Percentiles rank a stretch among this genome's conserved stretches.
phyloP scores from a whole-genome alignment of 805 yeast species.

The Nakazawaea siamensis region DNA sequence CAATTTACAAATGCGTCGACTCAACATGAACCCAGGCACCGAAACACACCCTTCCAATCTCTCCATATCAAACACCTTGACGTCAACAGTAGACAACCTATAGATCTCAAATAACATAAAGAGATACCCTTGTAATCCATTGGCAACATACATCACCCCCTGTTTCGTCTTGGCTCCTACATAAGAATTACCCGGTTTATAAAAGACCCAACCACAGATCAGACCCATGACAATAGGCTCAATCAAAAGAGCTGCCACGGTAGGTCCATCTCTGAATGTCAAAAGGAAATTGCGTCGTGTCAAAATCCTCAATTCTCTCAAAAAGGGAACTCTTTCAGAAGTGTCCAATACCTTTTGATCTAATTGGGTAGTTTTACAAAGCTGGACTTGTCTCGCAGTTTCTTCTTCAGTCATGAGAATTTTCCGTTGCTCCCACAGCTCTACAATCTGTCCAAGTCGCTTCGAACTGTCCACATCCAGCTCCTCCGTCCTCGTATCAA shows the following conservation, averaged over 20 bases:
- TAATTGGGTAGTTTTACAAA: slow-evolving; percentile 1
- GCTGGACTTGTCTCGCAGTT: slow-evolving; percentile 10
- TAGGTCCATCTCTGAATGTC: slow-evolving; percentile 43
- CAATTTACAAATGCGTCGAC: slow-evolving; percentile 59
- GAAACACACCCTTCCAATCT: slow-evolving; percentile 62
- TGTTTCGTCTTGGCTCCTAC: slow-evolving; percentile 59
- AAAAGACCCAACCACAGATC: slow-evolving; percentile 73
- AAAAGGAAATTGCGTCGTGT: slow-evolving; percentile 36
- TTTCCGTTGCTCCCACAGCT: slow-evolving; percentile 26
- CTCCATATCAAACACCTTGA: slow-evolving; percentile 56
- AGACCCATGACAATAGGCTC: slow-evolving; percentile 45
- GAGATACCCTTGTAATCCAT: slow-evolving; percentile 47
- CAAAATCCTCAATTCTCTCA: slow-evolving; percentile 34
- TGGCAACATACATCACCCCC: slow-evolving; percentile 43
- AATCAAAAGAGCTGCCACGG: slow-evolving; percentile 31
- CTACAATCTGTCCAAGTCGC: slow-evolving; percentile 26
- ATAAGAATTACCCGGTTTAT: slow-evolving; percentile 46
- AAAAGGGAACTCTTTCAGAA: slow-evolving; percentile 29
- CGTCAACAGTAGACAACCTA: slow-evolving; percentile 45
- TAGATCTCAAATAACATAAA: slow-evolving; percentile 51
- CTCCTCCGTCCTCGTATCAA: slow-evolving; percentile 36
- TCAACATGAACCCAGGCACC: slow-evolving; percentile 55
- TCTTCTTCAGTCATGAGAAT: not conserved
- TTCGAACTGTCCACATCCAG: slow-evolving; percentile 25
- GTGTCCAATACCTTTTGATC: slow-evolving; percentile 5